A percentile compares a stretch with the other conserved stretches of the same genome.
Conservation (phyloP, 1,284 basidiomycete genomes). For the Sanghuangporus weigelae region DNA sequence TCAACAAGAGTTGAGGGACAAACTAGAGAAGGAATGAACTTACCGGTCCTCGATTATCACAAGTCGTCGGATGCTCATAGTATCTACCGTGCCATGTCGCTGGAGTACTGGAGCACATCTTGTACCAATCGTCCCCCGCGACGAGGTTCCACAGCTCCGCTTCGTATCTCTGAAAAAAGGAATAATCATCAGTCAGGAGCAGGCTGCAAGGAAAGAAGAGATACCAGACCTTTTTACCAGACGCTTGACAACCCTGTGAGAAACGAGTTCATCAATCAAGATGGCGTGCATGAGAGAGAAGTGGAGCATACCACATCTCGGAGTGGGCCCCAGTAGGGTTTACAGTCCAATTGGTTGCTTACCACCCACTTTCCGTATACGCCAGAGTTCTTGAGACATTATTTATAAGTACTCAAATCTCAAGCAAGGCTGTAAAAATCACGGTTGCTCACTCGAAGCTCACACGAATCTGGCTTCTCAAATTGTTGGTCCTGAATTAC, state of each 20-base stretch:
- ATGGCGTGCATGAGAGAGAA: neutral
- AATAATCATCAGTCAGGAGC: neutral
- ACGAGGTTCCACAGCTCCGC: conserved; percentile 1
- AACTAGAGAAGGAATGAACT: neutral
- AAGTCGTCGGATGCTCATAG: neutral
- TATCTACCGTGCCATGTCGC: neutral
- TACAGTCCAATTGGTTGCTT: neutral
- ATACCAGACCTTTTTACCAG: conserved; percentile 1
- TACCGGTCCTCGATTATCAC: neutral
- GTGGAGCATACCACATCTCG: neutral
- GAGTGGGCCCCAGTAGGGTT: conserved; percentile 7
- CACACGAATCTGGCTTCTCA: conserved; percentile 2
- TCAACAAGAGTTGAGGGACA: neutral
- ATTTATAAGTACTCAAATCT: neutral
- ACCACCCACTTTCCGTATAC: conserved; percentile 3
- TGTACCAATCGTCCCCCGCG: neutral
- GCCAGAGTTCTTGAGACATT: neutral
- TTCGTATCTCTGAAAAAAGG: neutral
- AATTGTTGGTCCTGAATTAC: conserved; percentile 2
- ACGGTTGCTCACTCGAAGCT: neutral
- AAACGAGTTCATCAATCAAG: neutral
- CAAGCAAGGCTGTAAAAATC: neutral
- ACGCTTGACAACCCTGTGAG: conserved; percentile 7
- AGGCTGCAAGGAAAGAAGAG: neutral
- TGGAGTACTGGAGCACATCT: conserved; percentile 5